A percentile compares a stretch with the other conserved stretches of the same genome.
Conservation (phyloP, 495 filamentous ascomycete genomes). For the Hyphodiscus hymeniophilus region DNA sequence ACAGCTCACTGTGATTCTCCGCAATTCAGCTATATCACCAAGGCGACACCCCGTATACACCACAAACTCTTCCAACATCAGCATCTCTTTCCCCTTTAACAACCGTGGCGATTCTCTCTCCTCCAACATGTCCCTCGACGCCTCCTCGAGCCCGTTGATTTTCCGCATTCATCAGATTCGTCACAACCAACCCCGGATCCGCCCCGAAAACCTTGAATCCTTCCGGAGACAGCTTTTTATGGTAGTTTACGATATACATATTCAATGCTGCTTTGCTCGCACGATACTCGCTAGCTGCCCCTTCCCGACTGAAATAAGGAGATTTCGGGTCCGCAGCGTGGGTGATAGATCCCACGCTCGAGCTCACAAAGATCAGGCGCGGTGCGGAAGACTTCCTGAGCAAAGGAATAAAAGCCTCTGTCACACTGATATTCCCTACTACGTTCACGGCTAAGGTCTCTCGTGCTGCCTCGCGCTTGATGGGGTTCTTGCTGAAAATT, state of each 20-base stretch:
- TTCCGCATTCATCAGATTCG: conserved; percentile 38
- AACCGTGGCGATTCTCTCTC: conserved; percentile 24
- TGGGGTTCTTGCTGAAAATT: conserved; percentile 25
- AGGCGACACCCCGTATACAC: conserved; percentile 20
- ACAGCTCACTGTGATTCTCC: too few relatives aligned
- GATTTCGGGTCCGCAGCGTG: conserved; percentile 16
- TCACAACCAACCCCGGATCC: conserved; percentile 33
- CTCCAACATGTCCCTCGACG: conserved; percentile 7
- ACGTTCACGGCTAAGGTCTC: conserved; percentile 26
- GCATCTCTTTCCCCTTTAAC: conserved; percentile 33
- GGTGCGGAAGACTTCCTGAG: conserved; percentile 25
- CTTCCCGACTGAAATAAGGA: conserved; percentile 2
- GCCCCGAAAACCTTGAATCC: conserved; percentile 38
- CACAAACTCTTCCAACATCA: conserved; percentile 32
- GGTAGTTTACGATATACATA: conserved; percentile 15
- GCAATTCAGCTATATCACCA: too few relatives aligned
- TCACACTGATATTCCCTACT: conserved; percentile 26
- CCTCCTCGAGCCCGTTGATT: conserved; percentile 26
- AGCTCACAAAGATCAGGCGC: conserved; percentile 30
- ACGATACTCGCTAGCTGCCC: conserved; percentile 16
- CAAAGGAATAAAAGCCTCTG: conserved; percentile 34
- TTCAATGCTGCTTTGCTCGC: conserved; percentile 22
- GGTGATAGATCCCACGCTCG: conserved; percentile 28
- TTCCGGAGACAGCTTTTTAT: conserved; percentile 29
- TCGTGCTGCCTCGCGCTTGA: background rate